Evolutionary conservation across 768 basidiomycete genomes (phyloP), one percentile per base, ranked within the genome.

Genomic region (Daedaleopsis nitida): DNA sequence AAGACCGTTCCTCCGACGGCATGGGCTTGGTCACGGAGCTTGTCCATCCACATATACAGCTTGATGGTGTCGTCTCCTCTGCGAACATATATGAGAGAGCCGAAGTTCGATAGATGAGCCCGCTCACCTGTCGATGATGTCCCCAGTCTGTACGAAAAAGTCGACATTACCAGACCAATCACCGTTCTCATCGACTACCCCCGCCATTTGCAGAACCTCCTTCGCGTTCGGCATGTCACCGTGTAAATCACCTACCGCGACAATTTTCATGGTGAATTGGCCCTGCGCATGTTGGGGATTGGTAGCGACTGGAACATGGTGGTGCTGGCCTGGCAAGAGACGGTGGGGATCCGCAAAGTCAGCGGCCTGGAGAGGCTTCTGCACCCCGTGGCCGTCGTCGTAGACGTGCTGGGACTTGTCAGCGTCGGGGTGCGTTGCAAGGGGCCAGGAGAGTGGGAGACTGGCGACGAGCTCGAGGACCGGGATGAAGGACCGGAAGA

Each of bases 141-240:
- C 95, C 3, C 95, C 96, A 0, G 95, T 97, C 78, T 98, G 96
- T 17, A 97, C 94, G 59, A 98, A 87, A 49, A 89, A 86, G 69
- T 94, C 91, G 1, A 89, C 83, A 32, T 89, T 78, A 5, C 91
- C 94, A 3, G 86, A 84, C 96, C 96, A 98, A 57, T 87, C 78
- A 1, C 87, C 87, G 7, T 81, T 69, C 12, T 83, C 81, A 66
- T 94, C 86, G 3, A 89, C 85, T 5, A 98, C 88, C 1, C 81
- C 80, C 1, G 92, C 85, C 80, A 94, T 94, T 38, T 87, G 79
- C 34, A 98, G 78, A 21, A 98, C 94, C 44, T 79, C 82, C 64
- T 82, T 83, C 12, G 94, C 89, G 71, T 96, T 96, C 0, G 79
- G 77, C 32, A 92, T 69, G 76, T 97, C 94, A 0, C 96, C 95